Conservation (phyloP, 495 filamentous ascomycete species). For the Talaromyces trachyspermus region DNA sequence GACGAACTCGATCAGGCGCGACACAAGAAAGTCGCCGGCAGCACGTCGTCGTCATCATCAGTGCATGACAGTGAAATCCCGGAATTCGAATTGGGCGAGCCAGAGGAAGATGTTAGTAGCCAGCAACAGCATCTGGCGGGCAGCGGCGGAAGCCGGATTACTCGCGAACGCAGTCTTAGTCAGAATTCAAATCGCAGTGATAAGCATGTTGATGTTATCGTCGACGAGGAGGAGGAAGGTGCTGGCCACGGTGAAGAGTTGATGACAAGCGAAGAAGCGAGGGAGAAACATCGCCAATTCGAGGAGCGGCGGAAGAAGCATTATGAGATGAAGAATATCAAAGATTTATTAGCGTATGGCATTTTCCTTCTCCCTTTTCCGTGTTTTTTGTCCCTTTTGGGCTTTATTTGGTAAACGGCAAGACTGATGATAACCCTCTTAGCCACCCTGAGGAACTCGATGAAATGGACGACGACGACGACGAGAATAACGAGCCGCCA, state of each 20-base stretch:
- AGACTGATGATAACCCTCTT: too few species aligned
- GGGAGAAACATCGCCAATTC: slow-evolving; percentile 83
- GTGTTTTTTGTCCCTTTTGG: too few species aligned
- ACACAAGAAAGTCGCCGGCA: slow-evolving; percentile 20
- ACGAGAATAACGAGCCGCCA: slow-evolving; percentile 15
- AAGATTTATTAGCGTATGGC: slow-evolving; percentile 72
- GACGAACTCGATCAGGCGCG: slow-evolving; percentile 63
- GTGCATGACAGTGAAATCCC: slow-evolving; percentile 74
- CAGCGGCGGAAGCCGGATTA: slow-evolving; percentile 28
- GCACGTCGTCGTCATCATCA: too few species aligned
- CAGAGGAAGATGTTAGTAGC: slow-evolving; percentile 58
- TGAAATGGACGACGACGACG: slow-evolving; percentile 40
- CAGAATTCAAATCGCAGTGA: slow-evolving; percentile 49
- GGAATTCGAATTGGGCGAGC: slow-evolving; percentile 86
- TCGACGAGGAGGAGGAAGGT: slow-evolving; percentile 51
- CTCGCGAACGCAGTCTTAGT: slow-evolving; percentile 40
- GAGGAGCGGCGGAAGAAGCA: slow-evolving; percentile 88
- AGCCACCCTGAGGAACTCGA: slow-evolving; percentile 44
- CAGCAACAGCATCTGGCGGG: slow-evolving; percentile 7
- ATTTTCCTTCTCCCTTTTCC: not conserved
- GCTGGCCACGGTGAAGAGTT: slow-evolving; percentile 47
- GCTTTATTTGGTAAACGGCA: too few species aligned
- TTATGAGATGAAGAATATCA: slow-evolving; percentile 98
- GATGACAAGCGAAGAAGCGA: slow-evolving; percentile 66
- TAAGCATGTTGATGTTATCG: slow-evolving; percentile 67